These are phyloP conservation scores for Leccinum fallax DNA, from an alignment of 1,284 basidiomycete species.

Conservation along the genomic window DNA sequence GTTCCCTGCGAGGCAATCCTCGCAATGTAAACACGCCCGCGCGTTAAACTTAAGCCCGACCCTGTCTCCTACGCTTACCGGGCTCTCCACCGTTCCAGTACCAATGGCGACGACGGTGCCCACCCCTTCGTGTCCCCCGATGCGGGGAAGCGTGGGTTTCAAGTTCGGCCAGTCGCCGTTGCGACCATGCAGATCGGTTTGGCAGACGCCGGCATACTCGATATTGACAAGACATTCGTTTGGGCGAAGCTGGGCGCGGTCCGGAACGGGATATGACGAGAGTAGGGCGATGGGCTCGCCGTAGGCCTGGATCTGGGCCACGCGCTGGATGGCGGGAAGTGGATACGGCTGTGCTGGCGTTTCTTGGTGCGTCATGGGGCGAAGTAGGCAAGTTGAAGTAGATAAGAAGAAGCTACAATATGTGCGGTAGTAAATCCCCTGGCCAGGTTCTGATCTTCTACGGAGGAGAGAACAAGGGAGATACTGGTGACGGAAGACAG, in stretches of 20 bases:
- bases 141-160: constrained; percentile 53
- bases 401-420: no score
- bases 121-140: constrained; percentile 74
- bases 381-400: not conserved
- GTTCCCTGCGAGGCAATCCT: constrained; percentile 57
- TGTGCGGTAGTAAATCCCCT: not conserved
- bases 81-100: constrained; percentile 42
- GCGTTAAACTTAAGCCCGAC: constrained; percentile 81
- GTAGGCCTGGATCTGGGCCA: constrained; percentile 47
- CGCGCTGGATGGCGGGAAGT: constrained; percentile 50
- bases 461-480: no score
- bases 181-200: constrained; percentile 66
- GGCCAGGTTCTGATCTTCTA: not conserved
- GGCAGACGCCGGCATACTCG: constrained; percentile 63
- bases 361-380: constrained; percentile 5
- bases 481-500: no score
- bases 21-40: constrained; percentile 61
- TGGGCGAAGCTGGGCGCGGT: constrained; percentile 57
- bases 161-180: constrained; percentile 54
- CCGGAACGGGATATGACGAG: constrained; percentile 50
- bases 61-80: constrained; percentile 58
- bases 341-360: not conserved
- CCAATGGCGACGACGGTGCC: constrained; percentile 70
- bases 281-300: constrained; percentile 40
- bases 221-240: constrained; percentile 72